Evolutionary conservation across 2,329 filamentous ascomycete species (phyloP).

Genomic region (Thielaviopsis populi): DNA sequence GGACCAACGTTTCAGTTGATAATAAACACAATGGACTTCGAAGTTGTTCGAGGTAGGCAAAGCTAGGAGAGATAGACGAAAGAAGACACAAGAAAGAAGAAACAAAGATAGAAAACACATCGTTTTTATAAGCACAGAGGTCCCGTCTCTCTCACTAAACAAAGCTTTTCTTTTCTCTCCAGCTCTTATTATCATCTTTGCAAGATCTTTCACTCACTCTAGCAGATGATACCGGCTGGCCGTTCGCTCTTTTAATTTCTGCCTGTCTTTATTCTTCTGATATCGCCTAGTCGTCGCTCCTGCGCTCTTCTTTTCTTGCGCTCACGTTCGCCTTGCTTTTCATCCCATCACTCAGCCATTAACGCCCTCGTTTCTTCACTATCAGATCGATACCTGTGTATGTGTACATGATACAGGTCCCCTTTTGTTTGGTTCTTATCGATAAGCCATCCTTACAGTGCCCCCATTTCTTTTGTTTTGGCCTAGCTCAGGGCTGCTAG

Average conservation of each 20-base stretch:
- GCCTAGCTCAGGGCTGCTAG: background rate
- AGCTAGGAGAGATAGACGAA: background rate
- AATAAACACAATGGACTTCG: background rate
- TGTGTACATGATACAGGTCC: background rate
- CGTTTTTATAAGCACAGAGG: background rate
- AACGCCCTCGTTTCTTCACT: background rate
- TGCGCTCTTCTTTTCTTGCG: background rate
- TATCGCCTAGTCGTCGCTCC: background rate
- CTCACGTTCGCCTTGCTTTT: background rate
- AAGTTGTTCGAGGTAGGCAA: background rate
- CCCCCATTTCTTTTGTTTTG: background rate
- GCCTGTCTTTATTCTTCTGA: background rate
- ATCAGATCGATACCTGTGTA: background rate
- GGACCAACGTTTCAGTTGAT: background rate
- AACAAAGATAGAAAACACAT: background rate
- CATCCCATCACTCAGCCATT: background rate
- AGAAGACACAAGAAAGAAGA: background rate
- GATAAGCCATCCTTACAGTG: background rate
- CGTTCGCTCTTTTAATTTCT: constrained; percentile 7
- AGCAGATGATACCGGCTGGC: background rate
- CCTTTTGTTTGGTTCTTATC: background rate
- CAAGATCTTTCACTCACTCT: background rate
- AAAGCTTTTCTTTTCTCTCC: background rate
- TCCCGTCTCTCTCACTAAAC: background rate
- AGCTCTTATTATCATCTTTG: constrained; percentile 7